Base-by-base conservation (phyloP, 345 rosid genomes). In the Citrus reticulata region DNA sequence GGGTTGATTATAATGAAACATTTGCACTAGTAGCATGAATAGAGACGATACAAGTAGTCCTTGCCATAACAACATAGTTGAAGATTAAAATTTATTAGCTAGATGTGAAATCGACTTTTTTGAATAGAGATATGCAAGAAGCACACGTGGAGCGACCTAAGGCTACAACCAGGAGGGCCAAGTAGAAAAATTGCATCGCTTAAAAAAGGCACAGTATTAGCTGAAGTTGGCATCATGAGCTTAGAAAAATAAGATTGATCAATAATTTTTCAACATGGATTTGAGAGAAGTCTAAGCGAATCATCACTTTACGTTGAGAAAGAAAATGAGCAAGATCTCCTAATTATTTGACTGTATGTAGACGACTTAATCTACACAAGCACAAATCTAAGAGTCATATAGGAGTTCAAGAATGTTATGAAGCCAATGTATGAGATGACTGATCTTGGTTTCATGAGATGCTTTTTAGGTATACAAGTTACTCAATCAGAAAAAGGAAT, bases 331-430 rank as follows among this genome's bases (percentile, higher is more conserved):
- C 4, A 20, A 6, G 13, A 7, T 75, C 30, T 40, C 16, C 2
- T 46, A 0, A 20, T 17, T 2, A 22, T 46, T 0, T 63, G 30
- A 9, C 30, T 46, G 0, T 6, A 27, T 63, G 32, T 63, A 1
- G 70, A 63, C 4, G n/a, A 63, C n/a, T 30, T 71, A 19, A 71
- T 54, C 17, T 71, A 71, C 0, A 49, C 8, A 4, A 9, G 42
- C 8, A 29, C 4, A 4, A 7, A 29, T 49, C 1, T 1, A 46
- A n/a, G 6, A 4, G 16, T 40, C 2, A 0, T 1, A 1, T 0
- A 8, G 2, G 5, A 25, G 4, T n/a, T 46, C 27, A 46, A 70
- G 11, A 42, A 46, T 5, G 1, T 5, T 6, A 70, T 7, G 42
- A 71, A 30, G 62, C 5, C 8, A 16, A 1, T 54, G 4, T 49